Conservation (phyloP, 2,329 filamentous ascomycete genomes). For the Zymoseptoria ardabiliae region DNA sequence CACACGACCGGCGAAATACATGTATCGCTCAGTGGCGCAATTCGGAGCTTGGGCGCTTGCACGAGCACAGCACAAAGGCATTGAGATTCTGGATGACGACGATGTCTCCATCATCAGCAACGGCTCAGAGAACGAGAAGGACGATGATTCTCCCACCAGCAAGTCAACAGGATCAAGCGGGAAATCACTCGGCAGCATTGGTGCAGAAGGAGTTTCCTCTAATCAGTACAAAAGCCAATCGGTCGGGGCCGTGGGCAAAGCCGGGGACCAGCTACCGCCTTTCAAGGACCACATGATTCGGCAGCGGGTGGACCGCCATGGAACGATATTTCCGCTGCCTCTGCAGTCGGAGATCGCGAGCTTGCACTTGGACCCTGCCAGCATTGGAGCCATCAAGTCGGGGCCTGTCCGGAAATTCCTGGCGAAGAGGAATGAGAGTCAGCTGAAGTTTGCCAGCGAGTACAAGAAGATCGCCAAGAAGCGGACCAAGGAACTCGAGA, state of each 20-base stretch:
- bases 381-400: slow-evolving; percentile 73
- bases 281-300: slow-evolving; percentile 89
- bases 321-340: slow-evolving; percentile 62
- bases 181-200: slow-evolving; percentile 13
- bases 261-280: slow-evolving; percentile 71
- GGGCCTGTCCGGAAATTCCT: slow-evolving; percentile 80
- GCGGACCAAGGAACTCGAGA: slow-evolving; percentile 63
- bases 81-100: slow-evolving; percentile 76
- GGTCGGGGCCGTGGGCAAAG: slow-evolving; percentile 60
- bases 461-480: slow-evolving; percentile 67
- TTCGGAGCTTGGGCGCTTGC: slow-evolving; percentile 90
- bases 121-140: slow-evolving; percentile 27
- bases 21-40: slow-evolving; percentile 87
- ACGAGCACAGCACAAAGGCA: slow-evolving; percentile 67
- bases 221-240: slow-evolving; percentile 14
- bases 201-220: slow-evolving; percentile 20
- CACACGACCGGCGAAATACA: slow-evolving; percentile 89
- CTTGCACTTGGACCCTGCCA: slow-evolving; percentile 54
- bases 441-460: slow-evolving; percentile 60
- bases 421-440: slow-evolving; percentile 63
- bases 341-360: slow-evolving; percentile 58
- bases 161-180: slow-evolving; percentile 7
- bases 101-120: slow-evolving; percentile 68
- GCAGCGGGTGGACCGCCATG: slow-evolving; percentile 73
- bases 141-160: slow-evolving; percentile 11